A percentile compares a stretch with the other conserved stretches of the same genome.
phyloP scores from a whole-genome alignment of 768 basidiomycete genomes.

The Scleroderma bovista region DNA sequence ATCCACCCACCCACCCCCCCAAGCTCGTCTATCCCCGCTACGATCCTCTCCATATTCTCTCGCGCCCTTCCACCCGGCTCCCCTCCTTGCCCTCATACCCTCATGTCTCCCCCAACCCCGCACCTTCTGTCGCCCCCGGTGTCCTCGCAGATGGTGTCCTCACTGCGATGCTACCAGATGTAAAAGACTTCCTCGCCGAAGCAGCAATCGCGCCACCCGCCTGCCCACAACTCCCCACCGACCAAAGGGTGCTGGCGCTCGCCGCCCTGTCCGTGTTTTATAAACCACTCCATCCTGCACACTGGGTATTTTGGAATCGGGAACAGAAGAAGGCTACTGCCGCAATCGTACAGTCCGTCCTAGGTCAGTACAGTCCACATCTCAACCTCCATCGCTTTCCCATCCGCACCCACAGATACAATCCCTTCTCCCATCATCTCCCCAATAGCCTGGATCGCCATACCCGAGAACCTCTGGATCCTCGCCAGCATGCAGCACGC shows the following conservation, averaged over 20 bases:
- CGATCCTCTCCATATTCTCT: conserved; percentile 28
- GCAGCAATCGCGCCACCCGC: conserved; percentile 34
- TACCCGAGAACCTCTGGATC: conserved; percentile 30
- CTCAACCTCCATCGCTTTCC: background rate
- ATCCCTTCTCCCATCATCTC: conserved; percentile 29
- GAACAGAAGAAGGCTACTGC: conserved; percentile 45
- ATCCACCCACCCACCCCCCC: conserved; percentile 19
- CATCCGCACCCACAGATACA: conserved; percentile 12
- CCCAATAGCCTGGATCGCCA: conserved; percentile 32
- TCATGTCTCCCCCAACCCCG: conserved; percentile 15
- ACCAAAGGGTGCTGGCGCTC: conserved; percentile 43
- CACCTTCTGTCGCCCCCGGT: conserved; percentile 29
- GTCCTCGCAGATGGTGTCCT: conserved; percentile 35
- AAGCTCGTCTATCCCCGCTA: conserved; percentile 25
- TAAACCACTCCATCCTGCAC: conserved; percentile 47
- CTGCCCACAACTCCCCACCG: conserved; percentile 38
- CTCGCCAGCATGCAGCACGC: conserved; percentile 27
- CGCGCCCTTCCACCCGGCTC: conserved; percentile 16
- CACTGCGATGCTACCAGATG: conserved; percentile 44
- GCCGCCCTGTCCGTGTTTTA: conserved; percentile 58
- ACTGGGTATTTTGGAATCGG: conserved; percentile 62
- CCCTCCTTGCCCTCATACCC: conserved; percentile 11
- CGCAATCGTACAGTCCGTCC: conserved; percentile 45
- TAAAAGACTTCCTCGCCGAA: conserved; percentile 42
- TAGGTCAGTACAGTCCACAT: conserved; percentile 38